Evolutionary conservation across 139 green algal species (phyloP), one percentile per base, ranked within the genome.

Genomic region (Picochlorum sp.): DNA sequence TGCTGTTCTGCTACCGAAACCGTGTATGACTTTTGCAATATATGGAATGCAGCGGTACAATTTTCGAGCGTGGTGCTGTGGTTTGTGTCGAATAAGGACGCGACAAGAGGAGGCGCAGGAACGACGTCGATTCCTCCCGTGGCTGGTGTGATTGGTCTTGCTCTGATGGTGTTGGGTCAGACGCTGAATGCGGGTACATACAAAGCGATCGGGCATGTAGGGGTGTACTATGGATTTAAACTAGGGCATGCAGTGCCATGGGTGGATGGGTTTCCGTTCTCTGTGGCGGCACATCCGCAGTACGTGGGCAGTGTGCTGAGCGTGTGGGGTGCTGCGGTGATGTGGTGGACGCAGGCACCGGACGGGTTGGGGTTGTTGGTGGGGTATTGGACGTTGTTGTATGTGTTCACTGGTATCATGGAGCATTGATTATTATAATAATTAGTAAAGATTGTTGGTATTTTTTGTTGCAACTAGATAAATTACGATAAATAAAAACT

Each of bases 221-320:
- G 86, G 5, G 86, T 94, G 3, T 94, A 94, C 65, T 94, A 94
- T 53, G 86, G 86, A 18, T 70, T 75, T 65, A 83, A 83, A 40
- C 66, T 91, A 43, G 85, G 85, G 33, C 61, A 73, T 25, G 72
- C 50, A 40, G 63, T 89, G 4, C 80, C 82, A 8, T 94, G 86
- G 86, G 68, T 82, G 13, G 64, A 54, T 6, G 84, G 77, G 24
- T 94, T 85, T 63, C 86, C 86, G 7, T 94, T 94, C 66, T 78
- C 72, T 44, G 50, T 79, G 2, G 64, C 87, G n/a, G 32, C 40
- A 1, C 85, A 94, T 60, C 86, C 86, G 6, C 85, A 93, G 58
- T 93, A 93, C 57, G 60, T 90, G 2, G 85, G 85, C 18, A 75
- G 67, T 28, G 67, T 82, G 28, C 13, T 84, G n/a, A 77, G 33